These are phyloP conservation scores for Podosphaera aphanis DNA, from an alignment of 2,329 filamentous ascomycete species.

Conservation along the genomic window DNA sequence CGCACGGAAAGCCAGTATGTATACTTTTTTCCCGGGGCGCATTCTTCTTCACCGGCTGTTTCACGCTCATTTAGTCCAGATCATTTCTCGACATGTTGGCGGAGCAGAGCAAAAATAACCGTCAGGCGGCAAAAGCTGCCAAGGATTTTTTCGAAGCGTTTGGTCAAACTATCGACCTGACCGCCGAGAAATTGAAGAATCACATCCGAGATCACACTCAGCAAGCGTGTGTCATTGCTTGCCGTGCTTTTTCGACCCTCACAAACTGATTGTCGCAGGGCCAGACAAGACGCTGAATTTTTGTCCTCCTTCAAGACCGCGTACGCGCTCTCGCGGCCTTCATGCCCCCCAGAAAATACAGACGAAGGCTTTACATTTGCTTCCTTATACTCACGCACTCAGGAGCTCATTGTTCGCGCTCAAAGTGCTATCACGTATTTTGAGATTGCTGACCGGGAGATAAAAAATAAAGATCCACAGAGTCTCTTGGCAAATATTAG, in stretches of 20 bases:
- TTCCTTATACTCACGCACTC: slow-evolving; percentile 4
- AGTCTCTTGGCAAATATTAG: slow-evolving; percentile 4
- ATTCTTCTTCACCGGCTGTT: background rate
- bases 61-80: slow-evolving; percentile 2
- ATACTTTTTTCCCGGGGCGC: too few relatives aligned
- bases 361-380: slow-evolving; percentile 4
- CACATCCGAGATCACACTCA: slow-evolving; percentile 2
- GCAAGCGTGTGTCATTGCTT: slow-evolving; percentile 1
- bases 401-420: slow-evolving; percentile 5
- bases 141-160: slow-evolving; percentile 5
- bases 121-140: slow-evolving; percentile 5
- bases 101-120: slow-evolving; percentile 9
- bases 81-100: slow-evolving; percentile 10
- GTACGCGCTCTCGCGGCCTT: slow-evolving; percentile 7
- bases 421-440: slow-evolving; percentile 5
- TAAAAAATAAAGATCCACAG: slow-evolving; percentile 1
- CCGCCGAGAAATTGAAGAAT: slow-evolving; percentile 5
- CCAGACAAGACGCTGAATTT: slow-evolving; percentile 7
- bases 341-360: background rate
- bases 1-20: slow-evolving; percentile 11
- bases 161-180: slow-evolving; percentile 3
- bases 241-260: background rate
- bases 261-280: slow-evolving; percentile 3
- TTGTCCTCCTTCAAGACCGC: slow-evolving; percentile 6
- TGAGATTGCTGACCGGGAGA: slow-evolving; percentile 5